Percentiles rank a stretch among this genome's conserved stretches.
These are phyloP conservation scores for Aspergillus heteromorphus DNA, from an alignment of 495 filamentous ascomycete species.

Conservation along the genomic window DNA sequence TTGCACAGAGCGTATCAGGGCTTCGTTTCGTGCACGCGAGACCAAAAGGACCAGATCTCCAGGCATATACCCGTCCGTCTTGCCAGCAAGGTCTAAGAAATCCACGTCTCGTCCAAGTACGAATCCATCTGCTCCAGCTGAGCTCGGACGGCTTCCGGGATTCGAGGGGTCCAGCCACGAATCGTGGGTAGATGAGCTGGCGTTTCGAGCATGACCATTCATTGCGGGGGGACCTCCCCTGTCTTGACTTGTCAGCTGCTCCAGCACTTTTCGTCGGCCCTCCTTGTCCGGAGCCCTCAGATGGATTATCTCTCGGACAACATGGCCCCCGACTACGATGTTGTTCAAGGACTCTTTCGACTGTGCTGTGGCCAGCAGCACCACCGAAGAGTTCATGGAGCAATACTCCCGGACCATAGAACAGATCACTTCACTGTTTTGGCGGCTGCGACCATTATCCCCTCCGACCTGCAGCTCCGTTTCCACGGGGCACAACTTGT, in stretches of 20 bases:
- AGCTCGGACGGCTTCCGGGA: conserved; percentile 39
- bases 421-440: conserved; percentile 85
- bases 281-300: conserved; percentile 90
- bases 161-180: conserved; percentile 69
- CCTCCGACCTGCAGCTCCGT: conserved; percentile 87
- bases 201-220: conserved; percentile 29
- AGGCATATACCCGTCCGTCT: conserved; percentile 96
- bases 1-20: conserved; percentile 67
- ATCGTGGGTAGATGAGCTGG: conserved; percentile 41
- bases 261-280: conserved; percentile 72
- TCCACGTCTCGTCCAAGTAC: conserved; percentile 70
- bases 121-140: conserved; percentile 56
- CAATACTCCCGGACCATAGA: conserved; percentile 80
- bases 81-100: conserved; percentile 84
- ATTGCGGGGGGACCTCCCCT: conserved; percentile 36
- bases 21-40: conserved; percentile 83
- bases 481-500: conserved; percentile 85
- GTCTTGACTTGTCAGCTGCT: conserved; percentile 51
- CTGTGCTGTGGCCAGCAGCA: conserved; percentile 86
- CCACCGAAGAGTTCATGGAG: conserved; percentile 65
- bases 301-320: conserved; percentile 76
- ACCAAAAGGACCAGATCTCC: conserved; percentile 85
- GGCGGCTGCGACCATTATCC: conserved; percentile 85
- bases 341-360: conserved; percentile 84
- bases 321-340: conserved; percentile 71